Conservation (phyloP, 768 basidiomycete species). For the Termitomyces sp. region DNA sequence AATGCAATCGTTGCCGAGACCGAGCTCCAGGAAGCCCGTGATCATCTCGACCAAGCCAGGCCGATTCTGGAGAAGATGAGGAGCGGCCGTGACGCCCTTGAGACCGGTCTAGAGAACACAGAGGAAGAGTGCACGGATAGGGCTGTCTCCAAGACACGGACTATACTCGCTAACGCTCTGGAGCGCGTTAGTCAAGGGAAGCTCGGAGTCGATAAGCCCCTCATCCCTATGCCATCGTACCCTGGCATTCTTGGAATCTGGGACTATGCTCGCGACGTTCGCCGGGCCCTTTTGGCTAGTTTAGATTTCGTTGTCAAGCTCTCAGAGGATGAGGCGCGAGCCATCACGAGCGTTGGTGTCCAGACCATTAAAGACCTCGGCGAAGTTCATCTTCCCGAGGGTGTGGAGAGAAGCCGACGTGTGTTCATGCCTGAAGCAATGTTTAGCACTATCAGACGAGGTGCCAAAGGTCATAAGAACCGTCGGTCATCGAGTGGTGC, state of each 20-base stretch:
- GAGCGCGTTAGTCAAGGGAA: conserved; percentile 74
- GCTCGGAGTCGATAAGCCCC: conserved; percentile 46
- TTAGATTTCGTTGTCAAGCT: conserved; percentile 74
- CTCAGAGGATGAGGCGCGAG: conserved; percentile 81
- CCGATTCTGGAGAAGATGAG: conserved; percentile 91
- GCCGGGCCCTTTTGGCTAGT: conserved; percentile 68
- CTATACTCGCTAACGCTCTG: conserved; percentile 59
- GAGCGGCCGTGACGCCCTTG: conserved; percentile 62
- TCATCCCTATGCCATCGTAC: conserved; percentile 65
- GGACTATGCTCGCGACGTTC: conserved; percentile 83
- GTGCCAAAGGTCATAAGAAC: conserved; percentile 33
- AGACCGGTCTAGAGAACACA: conserved; percentile 68
- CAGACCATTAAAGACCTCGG: conserved; percentile 61
- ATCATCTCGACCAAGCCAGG: conserved; percentile 59
- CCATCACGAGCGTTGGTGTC: conserved; percentile 60
- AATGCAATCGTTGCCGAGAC: conserved; percentile 83
- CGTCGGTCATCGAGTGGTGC: conserved; percentile 35
- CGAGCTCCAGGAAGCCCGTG: conserved; percentile 68
- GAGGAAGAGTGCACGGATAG: conserved; percentile 70
- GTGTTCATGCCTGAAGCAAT: conserved; percentile 98
- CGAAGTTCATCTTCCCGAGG: conserved; percentile 71
- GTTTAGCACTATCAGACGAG: conserved; percentile 63
- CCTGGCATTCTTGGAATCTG: conserved; percentile 78
- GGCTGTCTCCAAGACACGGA: conserved; percentile 49
- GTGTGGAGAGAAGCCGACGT: conserved; percentile 73